Evolutionary conservation across 192 early-diverging fungal genomes (phyloP).

Genomic region (Mycoemilia scoparia): DNA sequence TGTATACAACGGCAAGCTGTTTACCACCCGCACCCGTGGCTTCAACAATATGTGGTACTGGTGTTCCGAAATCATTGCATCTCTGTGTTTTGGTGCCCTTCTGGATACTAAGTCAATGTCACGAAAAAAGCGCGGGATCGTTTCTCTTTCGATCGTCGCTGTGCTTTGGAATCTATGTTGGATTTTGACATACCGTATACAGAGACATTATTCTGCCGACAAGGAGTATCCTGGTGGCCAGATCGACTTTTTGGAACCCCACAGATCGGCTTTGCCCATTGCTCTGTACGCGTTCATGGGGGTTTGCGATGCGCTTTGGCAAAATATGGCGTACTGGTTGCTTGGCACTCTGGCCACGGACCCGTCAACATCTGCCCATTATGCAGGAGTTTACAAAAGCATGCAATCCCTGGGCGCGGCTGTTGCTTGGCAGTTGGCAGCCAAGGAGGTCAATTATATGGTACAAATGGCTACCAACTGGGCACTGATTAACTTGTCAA

Average conservation of each 20-base stretch:
- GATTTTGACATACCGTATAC: too few relatives aligned
- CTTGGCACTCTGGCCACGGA: conserved; percentile 58
- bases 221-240: conserved; percentile 1
- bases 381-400: conserved; percentile 62
- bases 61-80: too few relatives aligned
- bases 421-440: conserved; percentile 28
- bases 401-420: conserved; percentile 47
- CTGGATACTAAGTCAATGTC: conserved; percentile 6
- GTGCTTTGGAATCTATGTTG: conserved; percentile 10
- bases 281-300: conserved; percentile 48
- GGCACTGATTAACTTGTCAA: conserved; percentile 29
- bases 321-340: conserved; percentile 50
- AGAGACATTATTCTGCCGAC: too few relatives aligned
- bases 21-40: conserved; percentile 52
- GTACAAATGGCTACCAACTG: conserved; percentile 35
- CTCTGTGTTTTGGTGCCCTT: too few relatives aligned
- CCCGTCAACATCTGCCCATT: conserved; percentile 32
- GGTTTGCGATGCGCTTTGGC: conserved; percentile 50
- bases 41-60: conserved; percentile 75
- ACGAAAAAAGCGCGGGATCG: conserved; percentile 7
- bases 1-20: conserved; percentile 47
- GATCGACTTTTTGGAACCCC: neutral
- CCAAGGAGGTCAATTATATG: conserved; percentile 21
- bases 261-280: conserved; percentile 12
- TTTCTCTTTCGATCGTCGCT: conserved; percentile 1